Conservation (phyloP, 192 early-diverging fungal species). For the Haplosporangium gracile region DNA sequence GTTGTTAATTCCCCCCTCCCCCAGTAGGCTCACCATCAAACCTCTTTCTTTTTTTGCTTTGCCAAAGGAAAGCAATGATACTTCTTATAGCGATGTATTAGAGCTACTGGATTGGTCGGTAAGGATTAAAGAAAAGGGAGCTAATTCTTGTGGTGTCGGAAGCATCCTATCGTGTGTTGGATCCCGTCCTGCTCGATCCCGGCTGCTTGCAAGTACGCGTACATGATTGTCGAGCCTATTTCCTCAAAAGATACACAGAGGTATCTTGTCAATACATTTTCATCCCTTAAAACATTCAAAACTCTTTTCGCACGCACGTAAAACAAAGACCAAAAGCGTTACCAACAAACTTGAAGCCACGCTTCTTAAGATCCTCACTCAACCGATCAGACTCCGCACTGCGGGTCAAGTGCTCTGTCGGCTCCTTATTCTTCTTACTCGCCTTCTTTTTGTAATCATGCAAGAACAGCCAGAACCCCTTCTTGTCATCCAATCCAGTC, state of each 20-base stretch:
- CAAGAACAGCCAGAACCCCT: slow-evolving; percentile 53
- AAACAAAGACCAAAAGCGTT: not conserved
- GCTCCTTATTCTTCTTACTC: not conserved
- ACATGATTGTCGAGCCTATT: slow-evolving; percentile 47
- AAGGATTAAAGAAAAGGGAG: not conserved
- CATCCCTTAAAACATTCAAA: no score
- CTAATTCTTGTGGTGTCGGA: slow-evolving; percentile 8
- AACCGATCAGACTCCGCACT: slow-evolving; percentile 42
- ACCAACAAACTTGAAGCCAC: slow-evolving; percentile 56
- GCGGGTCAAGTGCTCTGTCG: slow-evolving; percentile 5
- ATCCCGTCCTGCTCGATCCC: slow-evolving; percentile 38
- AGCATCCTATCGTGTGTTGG: slow-evolving; percentile 19
- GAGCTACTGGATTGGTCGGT: no score
- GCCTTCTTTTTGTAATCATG: slow-evolving; percentile 29
- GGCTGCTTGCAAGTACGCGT: slow-evolving; percentile 33
- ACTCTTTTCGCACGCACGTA: no score
- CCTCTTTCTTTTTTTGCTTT: no score
- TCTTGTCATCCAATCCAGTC: slow-evolving; percentile 25
- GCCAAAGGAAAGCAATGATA: no score
- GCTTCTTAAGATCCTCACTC: slow-evolving; percentile 51
- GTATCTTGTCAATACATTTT: no score
- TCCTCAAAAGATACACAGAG: not conserved
- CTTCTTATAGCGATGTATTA: no score
- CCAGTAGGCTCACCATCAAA: no score
- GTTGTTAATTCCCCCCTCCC: no score